Base-by-base conservation (phyloP, 2,329 filamentous ascomycete species). In the Colletotrichum karsti region DNA sequence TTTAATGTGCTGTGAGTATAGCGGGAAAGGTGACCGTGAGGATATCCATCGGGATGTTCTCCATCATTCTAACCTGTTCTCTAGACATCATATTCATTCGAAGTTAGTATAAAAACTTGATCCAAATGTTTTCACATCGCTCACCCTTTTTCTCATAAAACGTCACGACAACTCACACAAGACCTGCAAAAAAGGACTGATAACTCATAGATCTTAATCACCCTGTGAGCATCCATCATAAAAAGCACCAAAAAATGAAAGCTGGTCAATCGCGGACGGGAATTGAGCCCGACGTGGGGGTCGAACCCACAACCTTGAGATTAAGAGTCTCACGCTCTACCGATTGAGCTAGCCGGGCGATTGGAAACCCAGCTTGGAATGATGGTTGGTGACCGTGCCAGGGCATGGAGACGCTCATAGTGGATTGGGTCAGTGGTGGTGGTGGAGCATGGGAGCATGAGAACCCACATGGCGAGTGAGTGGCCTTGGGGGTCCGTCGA, bases 241-340 rank as follows among this genome's bases (percentile, higher is more conserved):
- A 4, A 53, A 37, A 22, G 5, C 0, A 12, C 50, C 35, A 53
- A 53, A 53, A 37, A 18, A 3, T 0, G 12, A 1, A 1, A 37
- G 18, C 46, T 37, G 30, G 48, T 62, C 63, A 66, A 66, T 55
- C 63, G 63, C 30, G 37, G 57, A 66, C 63, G 63, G 63, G 63
- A 66, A 62, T 62, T 66, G 63, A 66, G 63, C 63, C 63, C 63
- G 63, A 66, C 63, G 63, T 66, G 63, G 63, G 67, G 67, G 63
- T 85, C 83, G 83, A 86, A 87, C 85, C 82, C 82, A 81, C 83
- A 85, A 81, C 83, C 83, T 86, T 85, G 82, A 86, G 84, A 85
- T 85, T 87, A 87, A 87, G 89, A 91, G 89, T 90, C 89, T 90
- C 85, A 90, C 88, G 88, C 88, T 91, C 89, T 91, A 90, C 87